Evolutionary conservation across 441 rosid genomes (phyloP), one percentile per base, ranked within the genome.

Genomic region (Pelargonium fulgidum): DNA sequence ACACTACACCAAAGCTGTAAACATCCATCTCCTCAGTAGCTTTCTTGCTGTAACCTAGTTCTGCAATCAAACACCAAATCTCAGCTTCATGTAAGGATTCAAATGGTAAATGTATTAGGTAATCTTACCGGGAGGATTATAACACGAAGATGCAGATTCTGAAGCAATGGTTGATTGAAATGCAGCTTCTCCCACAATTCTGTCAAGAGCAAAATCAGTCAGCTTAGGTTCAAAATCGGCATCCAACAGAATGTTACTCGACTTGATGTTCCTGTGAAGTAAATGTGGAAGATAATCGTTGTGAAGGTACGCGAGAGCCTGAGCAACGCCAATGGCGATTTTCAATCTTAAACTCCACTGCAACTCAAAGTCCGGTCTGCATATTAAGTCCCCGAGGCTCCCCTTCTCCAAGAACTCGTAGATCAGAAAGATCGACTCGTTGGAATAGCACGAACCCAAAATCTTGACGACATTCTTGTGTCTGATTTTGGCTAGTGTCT

Each of bases 21-120:
- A 89, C 93, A 74, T 93, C 97, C 90, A 84, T 85, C 74, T 86
- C 86, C 74, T 87, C 95, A 0, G 88, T 86, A 67, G 96, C 86
- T 79, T 85, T 89, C 87, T 90, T 90, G 73, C 83, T 79, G 82
- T 87, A 85, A 65, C 80, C 84, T 69, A 73, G 72, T 79, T 90
- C 98, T 92, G 90, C 76, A 84, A 71, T 73, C 45, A 41, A 8
- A 41, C 42, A 39, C 5, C 9, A 39, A 10, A 39, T 39, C 42
- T 39, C 7, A 39, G 42, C 7, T 39, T 39, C 8, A 39, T 39
- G 42, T 39, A 69, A 54, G 7, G 61, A 62, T 10, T 39, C 6
- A 6, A 11, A 56, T 8, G 45, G 54, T 24, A 26, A 45, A 8
- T n/a, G 54, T 14, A 58, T 5, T 36, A 13, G 41, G 29, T 24